Evolutionary conservation across 805 yeast genomes (phyloP).

Genomic region (Suhomyces sp.): DNA sequence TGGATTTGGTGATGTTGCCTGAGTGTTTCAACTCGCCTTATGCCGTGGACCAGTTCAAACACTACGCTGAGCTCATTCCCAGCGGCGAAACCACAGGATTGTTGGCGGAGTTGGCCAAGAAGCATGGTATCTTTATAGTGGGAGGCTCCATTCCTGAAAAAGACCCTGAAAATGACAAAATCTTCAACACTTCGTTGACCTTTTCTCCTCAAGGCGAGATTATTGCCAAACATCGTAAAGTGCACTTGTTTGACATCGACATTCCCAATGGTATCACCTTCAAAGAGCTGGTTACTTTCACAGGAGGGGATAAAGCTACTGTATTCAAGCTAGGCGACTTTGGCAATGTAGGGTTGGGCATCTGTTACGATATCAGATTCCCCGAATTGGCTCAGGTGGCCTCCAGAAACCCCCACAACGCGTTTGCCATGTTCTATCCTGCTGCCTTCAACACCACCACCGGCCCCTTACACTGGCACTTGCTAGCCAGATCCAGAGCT

Average conservation of each 20-base stretch:
- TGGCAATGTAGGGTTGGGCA: slow-evolving; percentile 80
- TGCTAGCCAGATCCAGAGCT: slow-evolving; percentile 69
- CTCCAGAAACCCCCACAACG: slow-evolving; percentile 55
- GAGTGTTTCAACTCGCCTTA: slow-evolving; percentile 98
- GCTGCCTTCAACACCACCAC: slow-evolving; percentile 84
- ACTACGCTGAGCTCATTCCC: slow-evolving; percentile 87
- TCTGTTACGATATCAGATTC: slow-evolving; percentile 77
- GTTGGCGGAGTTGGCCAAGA: slow-evolving; percentile 63
- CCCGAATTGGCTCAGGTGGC: slow-evolving; percentile 74
- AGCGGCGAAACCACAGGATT: slow-evolving; percentile 63
- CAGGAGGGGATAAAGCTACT: slow-evolving; percentile 81
- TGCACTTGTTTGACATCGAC: slow-evolving; percentile 87
- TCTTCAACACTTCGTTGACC: slow-evolving; percentile 39
- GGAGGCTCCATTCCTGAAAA: slow-evolving; percentile 94
- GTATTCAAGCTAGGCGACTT: slow-evolving; percentile 61
- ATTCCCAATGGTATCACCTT: slow-evolving; percentile 89
- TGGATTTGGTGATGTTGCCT: slow-evolving; percentile 81
- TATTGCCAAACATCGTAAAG: slow-evolving; percentile 86
- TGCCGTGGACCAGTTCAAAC: slow-evolving; percentile 77
- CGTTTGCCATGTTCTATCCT: slow-evolving; percentile 78
- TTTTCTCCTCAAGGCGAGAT: slow-evolving; percentile 71
- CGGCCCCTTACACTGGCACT: slow-evolving; percentile 82
- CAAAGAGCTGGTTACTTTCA: slow-evolving; percentile 71
- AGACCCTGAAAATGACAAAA: slow-evolving; percentile 40
- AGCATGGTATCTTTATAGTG: slow-evolving; percentile 59